phyloP scores from a whole-genome alignment of 2,329 filamentous ascomycete species.

The Diaporthe amygdali region DNA sequence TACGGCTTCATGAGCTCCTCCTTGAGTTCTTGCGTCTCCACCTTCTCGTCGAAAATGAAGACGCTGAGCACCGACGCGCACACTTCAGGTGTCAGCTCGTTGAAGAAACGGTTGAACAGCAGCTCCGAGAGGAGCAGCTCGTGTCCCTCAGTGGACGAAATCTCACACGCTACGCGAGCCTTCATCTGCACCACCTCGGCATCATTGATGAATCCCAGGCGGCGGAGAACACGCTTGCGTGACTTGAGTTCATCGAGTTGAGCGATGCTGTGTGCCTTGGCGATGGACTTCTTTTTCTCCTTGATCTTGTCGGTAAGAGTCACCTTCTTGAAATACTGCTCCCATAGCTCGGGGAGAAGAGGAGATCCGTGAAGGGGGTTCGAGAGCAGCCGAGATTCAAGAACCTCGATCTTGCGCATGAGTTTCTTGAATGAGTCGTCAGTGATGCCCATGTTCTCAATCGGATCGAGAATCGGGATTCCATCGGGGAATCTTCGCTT shows the following conservation, averaged over 20 bases:
- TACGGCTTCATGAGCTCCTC: slow-evolving; percentile 88
- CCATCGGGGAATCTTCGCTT: slow-evolving; percentile 91
- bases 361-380: slow-evolving; percentile 94
- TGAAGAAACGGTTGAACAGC: slow-evolving; percentile 97
- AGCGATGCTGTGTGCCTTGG: slow-evolving; percentile 82
- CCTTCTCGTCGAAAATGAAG: slow-evolving; percentile 98
- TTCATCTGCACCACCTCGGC: slow-evolving; percentile 95
- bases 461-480: slow-evolving; percentile 84
- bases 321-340: slow-evolving; percentile 85
- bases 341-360: slow-evolving; percentile 81
- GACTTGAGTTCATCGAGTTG: slow-evolving; percentile 97
- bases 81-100: slow-evolving; percentile 87
- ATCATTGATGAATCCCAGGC: slow-evolving; percentile 95
- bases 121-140: slow-evolving; percentile 92
- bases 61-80: slow-evolving; percentile 86
- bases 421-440: slow-evolving; percentile 95
- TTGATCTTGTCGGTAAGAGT: slow-evolving; percentile 81
- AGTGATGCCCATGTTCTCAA: slow-evolving; percentile 94
- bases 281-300: slow-evolving; percentile 84
- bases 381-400: slow-evolving; percentile 86
- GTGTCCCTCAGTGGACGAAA: slow-evolving; percentile 88
- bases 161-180: slow-evolving; percentile 96
- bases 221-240: slow-evolving; percentile 91
- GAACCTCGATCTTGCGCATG: slow-evolving; percentile 92
- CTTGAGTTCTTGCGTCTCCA: slow-evolving; percentile 76